phyloP scores from a whole-genome alignment of 495 filamentous ascomycete species.

The Elaphomyces granulatus region DNA sequence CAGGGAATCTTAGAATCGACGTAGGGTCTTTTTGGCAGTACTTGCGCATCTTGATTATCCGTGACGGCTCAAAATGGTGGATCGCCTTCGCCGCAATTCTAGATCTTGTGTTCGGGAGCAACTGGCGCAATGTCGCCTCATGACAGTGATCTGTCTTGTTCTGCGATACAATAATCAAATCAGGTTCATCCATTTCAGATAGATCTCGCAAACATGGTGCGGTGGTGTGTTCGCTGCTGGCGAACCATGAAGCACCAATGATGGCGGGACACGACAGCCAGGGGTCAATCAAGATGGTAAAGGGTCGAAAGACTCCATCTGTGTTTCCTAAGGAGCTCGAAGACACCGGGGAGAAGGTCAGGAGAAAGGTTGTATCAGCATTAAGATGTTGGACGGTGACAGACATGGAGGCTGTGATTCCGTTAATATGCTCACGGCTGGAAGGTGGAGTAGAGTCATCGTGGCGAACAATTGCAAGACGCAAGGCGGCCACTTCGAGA shows the following conservation, averaged over 20 bases:
- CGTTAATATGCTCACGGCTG: no score
- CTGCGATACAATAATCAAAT: conserved; percentile 56
- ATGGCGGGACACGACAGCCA: conserved; percentile 51
- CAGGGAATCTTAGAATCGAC: conserved; percentile 30
- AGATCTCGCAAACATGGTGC: conserved; percentile 44
- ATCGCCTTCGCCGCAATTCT: conserved; percentile 51
- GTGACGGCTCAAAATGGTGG: conserved; percentile 41
- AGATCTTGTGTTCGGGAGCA: conserved; percentile 38
- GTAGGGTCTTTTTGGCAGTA: conserved; percentile 28
- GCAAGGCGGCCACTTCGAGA: no score
- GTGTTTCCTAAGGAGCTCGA: no score
- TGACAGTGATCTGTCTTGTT: conserved; percentile 59
- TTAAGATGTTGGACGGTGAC: conserved; percentile 53
- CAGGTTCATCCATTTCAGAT: conserved; percentile 42
- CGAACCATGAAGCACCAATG: conserved; percentile 47
- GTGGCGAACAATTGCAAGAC: no score
- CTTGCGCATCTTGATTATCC: conserved; percentile 36
- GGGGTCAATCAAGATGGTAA: conserved; percentile 55
- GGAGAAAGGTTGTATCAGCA: conserved; percentile 53
- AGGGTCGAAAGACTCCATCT: no score
- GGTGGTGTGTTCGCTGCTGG: conserved; percentile 38
- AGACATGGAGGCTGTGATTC: conserved; percentile 45
- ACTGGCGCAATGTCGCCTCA: conserved; percentile 45
- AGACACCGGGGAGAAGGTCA: conserved; percentile 49
- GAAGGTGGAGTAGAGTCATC: no score